Conservation (phyloP, 345 rosid species). For the Toxicodendron radicans region DNA sequence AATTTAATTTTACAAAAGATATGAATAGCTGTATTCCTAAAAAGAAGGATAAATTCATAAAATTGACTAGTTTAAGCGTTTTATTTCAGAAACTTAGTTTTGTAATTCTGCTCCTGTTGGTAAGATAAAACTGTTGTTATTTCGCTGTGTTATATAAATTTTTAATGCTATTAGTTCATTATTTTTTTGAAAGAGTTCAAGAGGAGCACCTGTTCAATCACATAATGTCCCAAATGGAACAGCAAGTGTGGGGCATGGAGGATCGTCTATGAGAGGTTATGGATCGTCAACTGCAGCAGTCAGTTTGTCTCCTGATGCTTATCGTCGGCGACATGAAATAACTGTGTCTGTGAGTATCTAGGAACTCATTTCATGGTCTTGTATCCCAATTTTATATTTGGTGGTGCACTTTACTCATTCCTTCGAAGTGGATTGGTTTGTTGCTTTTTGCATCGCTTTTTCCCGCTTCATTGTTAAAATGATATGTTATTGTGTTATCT, state of each 20-base stretch:
- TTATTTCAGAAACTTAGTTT: background rate
- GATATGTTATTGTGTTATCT: background rate
- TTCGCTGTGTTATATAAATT: background rate
- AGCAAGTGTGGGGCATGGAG: constrained; percentile 36
- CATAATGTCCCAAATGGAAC: constrained; percentile 48
- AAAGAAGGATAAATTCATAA: background rate
- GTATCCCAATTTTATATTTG: background rate
- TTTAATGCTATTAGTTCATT: constrained; percentile 1
- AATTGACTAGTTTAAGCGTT: background rate
- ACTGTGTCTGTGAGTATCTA: constrained; percentile 64
- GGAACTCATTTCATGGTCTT: background rate
- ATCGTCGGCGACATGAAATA: constrained; percentile 80
- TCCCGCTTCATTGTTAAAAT: background rate
- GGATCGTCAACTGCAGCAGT: constrained; percentile 45
- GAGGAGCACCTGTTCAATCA: constrained; percentile 35
- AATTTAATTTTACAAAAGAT: background rate
- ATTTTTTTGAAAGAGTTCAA: constrained; percentile 30
- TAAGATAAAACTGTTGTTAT: background rate
- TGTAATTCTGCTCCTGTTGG: background rate
- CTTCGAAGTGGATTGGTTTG: background rate
- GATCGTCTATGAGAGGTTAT: constrained; percentile 40
- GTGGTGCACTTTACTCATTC: background rate
- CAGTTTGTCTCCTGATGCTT: constrained; percentile 63
- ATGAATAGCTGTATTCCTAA: background rate
- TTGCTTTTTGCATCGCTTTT: background rate